Base-by-base conservation (phyloP, 805 yeast species). In the Ogataea pini region DNA sequence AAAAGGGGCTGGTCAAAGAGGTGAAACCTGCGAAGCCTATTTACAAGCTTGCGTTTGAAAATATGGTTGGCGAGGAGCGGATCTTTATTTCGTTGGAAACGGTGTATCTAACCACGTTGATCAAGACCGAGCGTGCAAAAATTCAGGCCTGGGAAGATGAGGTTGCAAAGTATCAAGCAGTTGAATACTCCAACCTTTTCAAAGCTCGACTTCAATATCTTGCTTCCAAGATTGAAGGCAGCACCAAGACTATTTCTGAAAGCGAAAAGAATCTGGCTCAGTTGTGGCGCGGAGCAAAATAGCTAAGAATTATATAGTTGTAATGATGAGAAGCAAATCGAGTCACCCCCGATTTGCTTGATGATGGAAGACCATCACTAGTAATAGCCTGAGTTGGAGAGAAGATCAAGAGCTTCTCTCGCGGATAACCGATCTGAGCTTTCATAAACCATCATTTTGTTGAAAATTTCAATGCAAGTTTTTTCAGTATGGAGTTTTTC, bases 21-120 rank as follows among this genome's bases (percentile, higher is more conserved):
- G 78, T 94, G 16, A 67, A 70, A 17, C 89, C 96, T 1, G 96
- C 96, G 0, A 83, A 90, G 58, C 98, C 99, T 2, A 70, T 94
- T 18, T 90, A 73, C 65, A 76, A 77, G 48, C 87, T 91, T 0
- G 96, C 98, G 0, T 94, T 92, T 69, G 59, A 72, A 48, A 77
- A 78, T 50, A 72, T 94, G 61, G 76, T 82, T 2, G 55, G 72
- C 1, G 91, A 90, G 61, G 59, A 70, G 13, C 72, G 75, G 14
- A 67, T 86, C 6, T 77, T 73, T 47, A 79, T 79, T 19, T 72
- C 80, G 10, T 75, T 88, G 63, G 96, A 89, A 63, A 73, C 84
- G 2, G 75, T 79, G 19, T 82, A 83, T 52, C 67, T 85, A 45
- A 68, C 73, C 40, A 73, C 73, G 36, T 69, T 83, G 42, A 77